These are phyloP conservation scores for Umbilicaria muhlenbergii DNA, from an alignment of 495 filamentous ascomycete species.

Conservation along the genomic window DNA sequence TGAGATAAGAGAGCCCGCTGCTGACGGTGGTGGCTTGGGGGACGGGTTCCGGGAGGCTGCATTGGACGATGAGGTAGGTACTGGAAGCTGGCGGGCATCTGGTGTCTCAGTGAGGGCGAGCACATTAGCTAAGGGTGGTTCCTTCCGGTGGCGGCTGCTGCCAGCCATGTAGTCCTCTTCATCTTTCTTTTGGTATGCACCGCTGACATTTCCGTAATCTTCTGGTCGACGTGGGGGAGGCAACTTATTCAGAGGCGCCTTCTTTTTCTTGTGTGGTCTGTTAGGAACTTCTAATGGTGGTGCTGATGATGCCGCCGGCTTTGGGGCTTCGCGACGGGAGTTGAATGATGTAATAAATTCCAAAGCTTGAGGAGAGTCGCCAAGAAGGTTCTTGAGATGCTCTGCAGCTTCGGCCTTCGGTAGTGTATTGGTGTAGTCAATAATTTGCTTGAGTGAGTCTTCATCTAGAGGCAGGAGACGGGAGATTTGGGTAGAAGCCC, in stretches of 20 bases:
- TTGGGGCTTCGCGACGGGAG: conserved; percentile 40
- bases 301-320: conserved; percentile 11
- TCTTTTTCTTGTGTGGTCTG: conserved; percentile 41
- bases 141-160: conserved; percentile 18
- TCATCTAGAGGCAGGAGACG: conserved; percentile 72
- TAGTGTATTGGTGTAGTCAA: conserved; percentile 60
- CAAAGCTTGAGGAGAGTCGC: conserved; percentile 67
- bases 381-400: conserved; percentile 77
- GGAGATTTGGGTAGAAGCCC: conserved; percentile 56
- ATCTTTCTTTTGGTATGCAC: conserved; percentile 45
- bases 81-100: conserved; percentile 23
- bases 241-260: conserved; percentile 40
- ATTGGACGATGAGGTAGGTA: conserved; percentile 13
- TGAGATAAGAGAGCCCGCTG: conserved; percentile 60
- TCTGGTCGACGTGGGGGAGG: conserved; percentile 43
- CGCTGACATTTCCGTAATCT: conserved; percentile 37
- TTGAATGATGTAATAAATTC: conserved; percentile 94
- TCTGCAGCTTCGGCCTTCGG: conserved; percentile 61
- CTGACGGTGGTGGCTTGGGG: conserved; percentile 48
- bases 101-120: conserved; percentile 23
- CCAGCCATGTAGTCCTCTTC: conserved; percentile 47
- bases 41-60: conserved; percentile 23
- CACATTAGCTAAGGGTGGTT: conserved; percentile 14
- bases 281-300: conserved; percentile 10
- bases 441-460: conserved; percentile 61